Evolutionary conservation across 228 moss, liverwort and hornwort species (phyloP).

Genomic region (Sphagnum fallax): DNA sequence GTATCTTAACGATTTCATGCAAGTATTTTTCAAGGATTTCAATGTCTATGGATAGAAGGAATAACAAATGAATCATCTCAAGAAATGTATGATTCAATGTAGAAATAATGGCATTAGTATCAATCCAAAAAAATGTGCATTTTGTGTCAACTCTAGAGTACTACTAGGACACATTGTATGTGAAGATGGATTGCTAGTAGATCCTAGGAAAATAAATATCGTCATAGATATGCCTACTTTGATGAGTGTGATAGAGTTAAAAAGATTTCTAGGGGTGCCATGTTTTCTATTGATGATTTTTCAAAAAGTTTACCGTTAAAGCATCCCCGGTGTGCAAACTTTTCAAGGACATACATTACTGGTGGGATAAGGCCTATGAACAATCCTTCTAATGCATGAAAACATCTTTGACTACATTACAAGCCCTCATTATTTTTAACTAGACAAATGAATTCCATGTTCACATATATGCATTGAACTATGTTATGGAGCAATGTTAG

Average conservation of each 20-base stretch:
- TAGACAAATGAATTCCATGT: constrained; percentile 1
- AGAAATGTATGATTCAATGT: too few species aligned
- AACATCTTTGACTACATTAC: background rate
- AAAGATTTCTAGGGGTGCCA: background rate
- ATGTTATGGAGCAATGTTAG: background rate
- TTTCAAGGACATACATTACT: background rate
- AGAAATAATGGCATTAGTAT: background rate
- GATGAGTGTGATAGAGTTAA: background rate
- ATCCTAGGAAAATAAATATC: background rate
- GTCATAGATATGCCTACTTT: background rate
- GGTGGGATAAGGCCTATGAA: background rate
- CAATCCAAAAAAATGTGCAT: background rate
- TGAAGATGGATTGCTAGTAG: background rate
- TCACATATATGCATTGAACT: background rate
- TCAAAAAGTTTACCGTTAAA: background rate
- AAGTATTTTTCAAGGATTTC: background rate
- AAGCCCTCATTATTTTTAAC: background rate
- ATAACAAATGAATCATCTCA: background rate
- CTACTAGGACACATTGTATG: background rate
- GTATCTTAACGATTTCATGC: background rate
- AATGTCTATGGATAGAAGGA: background rate
- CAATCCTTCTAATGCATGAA: background rate
- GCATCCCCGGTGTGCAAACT: background rate
- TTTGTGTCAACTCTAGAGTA: background rate
- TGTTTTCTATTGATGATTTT: background rate